These are phyloP conservation scores for Monosporozyma siamensis DNA, from an alignment of 805 yeast species.

Conservation along the genomic window DNA sequence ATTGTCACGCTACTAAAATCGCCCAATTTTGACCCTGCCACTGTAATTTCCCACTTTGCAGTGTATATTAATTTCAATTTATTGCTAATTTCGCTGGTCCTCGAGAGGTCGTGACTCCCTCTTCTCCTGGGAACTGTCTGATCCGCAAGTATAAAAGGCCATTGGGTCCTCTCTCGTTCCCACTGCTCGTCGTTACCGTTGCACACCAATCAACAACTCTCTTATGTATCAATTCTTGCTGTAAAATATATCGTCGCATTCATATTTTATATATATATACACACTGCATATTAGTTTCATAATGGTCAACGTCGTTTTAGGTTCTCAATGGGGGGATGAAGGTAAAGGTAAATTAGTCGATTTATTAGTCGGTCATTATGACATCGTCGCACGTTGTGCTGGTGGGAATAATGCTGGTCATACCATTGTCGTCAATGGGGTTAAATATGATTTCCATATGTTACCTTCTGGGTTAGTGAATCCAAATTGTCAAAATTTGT, in stretches of 20 bases:
- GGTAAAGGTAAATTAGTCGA: conserved; percentile 98
- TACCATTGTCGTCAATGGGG: conserved; percentile 84
- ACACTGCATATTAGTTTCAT: no score
- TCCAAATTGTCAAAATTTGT: conserved; percentile 77
- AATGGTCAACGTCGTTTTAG: conserved; percentile 72
- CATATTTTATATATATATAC: no score
- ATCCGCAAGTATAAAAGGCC: neutral
- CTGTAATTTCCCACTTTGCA: no score
- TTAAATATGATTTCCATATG: conserved; percentile 97
- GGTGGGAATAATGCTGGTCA: conserved; percentile 99
- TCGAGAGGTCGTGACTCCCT: no score
- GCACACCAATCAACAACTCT: conserved; percentile 1
- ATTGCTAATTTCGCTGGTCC: no score
- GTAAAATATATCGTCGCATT: neutral
- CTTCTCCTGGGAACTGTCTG: no score
- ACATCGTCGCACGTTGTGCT: conserved; percentile 94
- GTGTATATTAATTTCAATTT: no score
- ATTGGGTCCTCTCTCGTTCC: neutral
- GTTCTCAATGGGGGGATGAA: conserved; percentile 99
- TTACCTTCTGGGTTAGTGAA: conserved; percentile 96
- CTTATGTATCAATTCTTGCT: neutral
- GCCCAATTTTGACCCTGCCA: no score
- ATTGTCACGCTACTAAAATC: no score
- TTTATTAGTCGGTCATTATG: conserved; percentile 86
- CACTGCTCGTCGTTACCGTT: no score